phyloP scores from a whole-genome alignment of 768 basidiomycete genomes.

The Suillus plorans region DNA sequence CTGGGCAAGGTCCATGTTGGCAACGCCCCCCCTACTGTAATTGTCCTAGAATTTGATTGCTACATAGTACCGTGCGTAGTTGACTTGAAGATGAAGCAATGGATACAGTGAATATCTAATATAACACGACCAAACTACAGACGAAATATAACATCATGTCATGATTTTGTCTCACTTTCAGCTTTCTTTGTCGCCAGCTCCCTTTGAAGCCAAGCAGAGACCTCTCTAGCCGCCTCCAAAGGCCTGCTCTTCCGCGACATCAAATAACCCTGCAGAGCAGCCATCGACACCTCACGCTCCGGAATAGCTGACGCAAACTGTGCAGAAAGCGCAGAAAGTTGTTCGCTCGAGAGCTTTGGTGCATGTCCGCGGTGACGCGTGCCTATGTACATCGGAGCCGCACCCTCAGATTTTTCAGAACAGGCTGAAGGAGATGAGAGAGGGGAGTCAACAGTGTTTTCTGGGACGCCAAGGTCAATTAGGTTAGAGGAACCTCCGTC shows the following conservation, averaged over 20 bases:
- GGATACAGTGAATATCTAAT: not conserved
- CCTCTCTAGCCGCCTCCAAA: slow-evolving; percentile 48
- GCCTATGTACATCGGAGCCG: slow-evolving; percentile 12
- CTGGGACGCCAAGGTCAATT: slow-evolving; percentile 15
- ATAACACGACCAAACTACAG: not conserved
- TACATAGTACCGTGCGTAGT: not conserved
- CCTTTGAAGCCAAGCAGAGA: slow-evolving; percentile 49
- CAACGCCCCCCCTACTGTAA: too few relatives aligned
- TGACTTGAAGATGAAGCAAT: not conserved
- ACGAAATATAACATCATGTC: not conserved
- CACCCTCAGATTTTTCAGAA: slow-evolving; percentile 20
- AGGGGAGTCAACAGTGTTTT: not conserved
- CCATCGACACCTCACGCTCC: slow-evolving; percentile 42
- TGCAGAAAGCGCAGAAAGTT: slow-evolving; percentile 48
- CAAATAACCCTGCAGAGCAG: slow-evolving; percentile 55
- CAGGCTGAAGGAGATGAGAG: not conserved
- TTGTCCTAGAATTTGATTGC: not conserved
- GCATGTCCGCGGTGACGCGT: slow-evolving; percentile 33
- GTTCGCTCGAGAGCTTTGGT: slow-evolving; percentile 39
- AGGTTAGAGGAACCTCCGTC: slow-evolving; percentile 9
- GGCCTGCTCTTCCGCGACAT: slow-evolving; percentile 69
- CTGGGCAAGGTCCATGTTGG: too few relatives aligned
- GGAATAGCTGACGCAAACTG: slow-evolving; percentile 57
- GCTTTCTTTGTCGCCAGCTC: slow-evolving; percentile 28
- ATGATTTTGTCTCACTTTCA: not conserved